Evolutionary conservation across 306 rosid genomes (phyloP).

Genomic region (Cicer judaicum): DNA sequence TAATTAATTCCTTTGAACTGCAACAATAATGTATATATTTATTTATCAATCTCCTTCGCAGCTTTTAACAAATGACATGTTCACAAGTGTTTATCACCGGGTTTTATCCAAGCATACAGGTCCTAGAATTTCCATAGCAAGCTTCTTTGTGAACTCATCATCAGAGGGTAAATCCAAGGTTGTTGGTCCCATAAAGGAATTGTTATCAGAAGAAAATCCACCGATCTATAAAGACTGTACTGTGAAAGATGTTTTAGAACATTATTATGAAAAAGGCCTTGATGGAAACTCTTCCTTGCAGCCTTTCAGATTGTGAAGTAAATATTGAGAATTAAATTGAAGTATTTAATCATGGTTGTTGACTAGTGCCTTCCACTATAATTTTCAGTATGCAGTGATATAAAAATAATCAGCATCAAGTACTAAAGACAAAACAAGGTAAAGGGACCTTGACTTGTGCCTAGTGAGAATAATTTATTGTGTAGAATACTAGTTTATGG

Average conservation of each 20-base stretch:
- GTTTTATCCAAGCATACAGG: not conserved
- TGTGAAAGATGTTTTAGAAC: not conserved
- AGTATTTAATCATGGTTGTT: not conserved
- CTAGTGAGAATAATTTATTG: conserved; percentile 27
- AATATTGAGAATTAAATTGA: not conserved
- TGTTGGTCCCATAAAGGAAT: not conserved
- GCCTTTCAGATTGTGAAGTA: not conserved
- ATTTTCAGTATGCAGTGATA: not conserved
- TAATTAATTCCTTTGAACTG: too few species aligned
- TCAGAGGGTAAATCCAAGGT: not conserved
- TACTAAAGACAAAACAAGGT: too few species aligned
- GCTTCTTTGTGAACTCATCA: not conserved
- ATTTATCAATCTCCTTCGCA: not conserved
- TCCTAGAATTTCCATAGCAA: not conserved
- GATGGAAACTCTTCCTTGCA: conserved; percentile 1
- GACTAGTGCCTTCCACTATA: not conserved
- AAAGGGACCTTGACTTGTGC: not conserved
- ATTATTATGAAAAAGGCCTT: not conserved
- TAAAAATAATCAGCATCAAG: not conserved
- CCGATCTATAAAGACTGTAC: not conserved
- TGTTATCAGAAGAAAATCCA: not conserved
- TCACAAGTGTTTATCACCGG: conserved; percentile 3
- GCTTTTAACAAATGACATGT: conserved; percentile 8
- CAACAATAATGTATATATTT: not conserved
- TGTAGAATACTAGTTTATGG: conserved; percentile 16